Evolutionary conservation across 805 yeast species (phyloP).

Genomic region (Cyberlindnera mississippiensis): DNA sequence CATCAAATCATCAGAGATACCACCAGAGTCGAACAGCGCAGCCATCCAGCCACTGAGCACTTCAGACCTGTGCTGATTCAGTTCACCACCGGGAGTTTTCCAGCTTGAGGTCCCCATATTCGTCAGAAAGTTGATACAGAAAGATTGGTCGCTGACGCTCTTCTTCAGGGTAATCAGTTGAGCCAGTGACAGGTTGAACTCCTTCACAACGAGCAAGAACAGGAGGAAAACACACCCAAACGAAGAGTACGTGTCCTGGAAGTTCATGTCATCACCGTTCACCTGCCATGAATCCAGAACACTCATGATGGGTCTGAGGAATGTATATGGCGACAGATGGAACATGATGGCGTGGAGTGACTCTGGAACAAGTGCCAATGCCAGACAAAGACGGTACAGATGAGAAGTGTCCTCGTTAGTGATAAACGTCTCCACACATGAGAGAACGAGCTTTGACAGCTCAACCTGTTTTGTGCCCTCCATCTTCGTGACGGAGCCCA

Average conservation of each 20-base stretch:
- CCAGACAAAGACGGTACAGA: slow-evolving; percentile 48
- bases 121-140: slow-evolving; percentile 29
- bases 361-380: slow-evolving; percentile 41
- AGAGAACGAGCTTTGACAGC: slow-evolving; percentile 35
- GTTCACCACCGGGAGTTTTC: slow-evolving; percentile 23
- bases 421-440: slow-evolving; percentile 35
- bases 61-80: slow-evolving; percentile 24
- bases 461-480: slow-evolving; percentile 45
- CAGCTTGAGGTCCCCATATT: slow-evolving; percentile 27
- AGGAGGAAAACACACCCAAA: slow-evolving; percentile 60
- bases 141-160: slow-evolving; percentile 24
- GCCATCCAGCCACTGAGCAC: slow-evolving; percentile 68
- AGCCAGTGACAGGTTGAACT: slow-evolving; percentile 33
- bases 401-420: slow-evolving; percentile 38
- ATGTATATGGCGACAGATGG: slow-evolving; percentile 39
- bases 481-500: slow-evolving; percentile 43
- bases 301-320: slow-evolving; percentile 43
- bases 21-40: slow-evolving; percentile 78
- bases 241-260: slow-evolving; percentile 64
- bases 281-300: slow-evolving; percentile 46
- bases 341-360: slow-evolving; percentile 42
- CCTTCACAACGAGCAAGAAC: slow-evolving; percentile 35
- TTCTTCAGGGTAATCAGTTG: slow-evolving; percentile 26
- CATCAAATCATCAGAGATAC: slow-evolving; percentile 81
- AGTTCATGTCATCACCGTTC: slow-evolving; percentile 45